A percentile compares a stretch with the other conserved stretches of the same genome.
Conservation (phyloP, 257 asterid species). For the Mentha longifolia region DNA sequence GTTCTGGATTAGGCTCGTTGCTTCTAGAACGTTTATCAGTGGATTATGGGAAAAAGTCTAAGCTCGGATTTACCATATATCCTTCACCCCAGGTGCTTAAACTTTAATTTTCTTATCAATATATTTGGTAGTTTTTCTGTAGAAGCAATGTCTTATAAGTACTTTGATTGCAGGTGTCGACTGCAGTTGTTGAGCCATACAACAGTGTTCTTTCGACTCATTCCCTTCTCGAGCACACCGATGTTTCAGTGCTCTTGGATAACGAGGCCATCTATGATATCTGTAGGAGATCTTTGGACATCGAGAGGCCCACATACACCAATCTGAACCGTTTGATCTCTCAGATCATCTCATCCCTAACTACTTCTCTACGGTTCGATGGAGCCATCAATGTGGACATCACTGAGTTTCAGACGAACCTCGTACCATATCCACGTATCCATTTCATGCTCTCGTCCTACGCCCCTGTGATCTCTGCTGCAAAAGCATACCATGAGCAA, state of each 20-base stretch:
- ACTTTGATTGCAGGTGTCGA: constrained; percentile 65
- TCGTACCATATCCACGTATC: constrained; percentile 92
- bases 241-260: constrained; percentile 81
- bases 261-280: constrained; percentile 94
- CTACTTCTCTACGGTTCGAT: constrained; percentile 88
- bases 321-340: constrained; percentile 85
- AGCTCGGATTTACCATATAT: constrained; percentile 82
- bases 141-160: neutral
- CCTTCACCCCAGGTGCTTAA: constrained; percentile 84
- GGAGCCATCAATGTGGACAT: constrained; percentile 92
- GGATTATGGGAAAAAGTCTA: constrained; percentile 80
- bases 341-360: constrained; percentile 81
- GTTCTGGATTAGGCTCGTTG: constrained; percentile 86
- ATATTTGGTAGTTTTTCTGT: neutral
- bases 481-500: constrained; percentile 87
- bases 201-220: constrained; percentile 93
- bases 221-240: constrained; percentile 90
- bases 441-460: constrained; percentile 97
- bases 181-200: constrained; percentile 97
- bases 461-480: constrained; percentile 93
- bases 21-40: constrained; percentile 78
- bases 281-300: constrained; percentile 82
- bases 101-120: neutral
- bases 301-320: constrained; percentile 91
- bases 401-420: constrained; percentile 92